Percentiles rank a stretch among this genome's conserved stretches.
Evolutionary conservation across 192 early-diverging fungal species (phyloP).

Genomic region (Allomyces macrogynus): DNA sequence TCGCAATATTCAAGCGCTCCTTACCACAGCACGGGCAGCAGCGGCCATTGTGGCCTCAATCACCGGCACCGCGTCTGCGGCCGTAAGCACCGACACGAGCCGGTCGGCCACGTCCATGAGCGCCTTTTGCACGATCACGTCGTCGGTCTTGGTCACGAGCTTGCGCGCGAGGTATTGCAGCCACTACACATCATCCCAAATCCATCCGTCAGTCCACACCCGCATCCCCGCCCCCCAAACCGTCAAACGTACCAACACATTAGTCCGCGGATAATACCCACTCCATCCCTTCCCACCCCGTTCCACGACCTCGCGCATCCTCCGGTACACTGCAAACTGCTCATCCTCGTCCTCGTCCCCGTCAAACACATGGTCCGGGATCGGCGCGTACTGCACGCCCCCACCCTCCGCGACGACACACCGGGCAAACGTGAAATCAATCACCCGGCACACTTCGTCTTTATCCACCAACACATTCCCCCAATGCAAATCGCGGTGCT

Average conservation of each 20-base stretch:
- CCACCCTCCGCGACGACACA: slow-evolving; percentile 1
- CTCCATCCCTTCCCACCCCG: slow-evolving; percentile 13
- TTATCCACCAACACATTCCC: slow-evolving; percentile 19
- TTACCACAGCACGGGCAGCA: background rate
- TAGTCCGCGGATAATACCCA: slow-evolving; percentile 18
- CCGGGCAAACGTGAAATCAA: slow-evolving; percentile 20
- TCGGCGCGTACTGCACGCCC: slow-evolving; percentile 5
- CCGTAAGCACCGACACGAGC: slow-evolving; percentile 1
- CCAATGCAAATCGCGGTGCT: slow-evolving; percentile 34
- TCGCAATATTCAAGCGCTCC: too few relatives aligned
- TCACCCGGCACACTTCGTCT: slow-evolving; percentile 7
- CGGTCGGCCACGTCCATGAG: slow-evolving; percentile 4
- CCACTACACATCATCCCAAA: slow-evolving; percentile 12
- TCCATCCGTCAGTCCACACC: background rate
- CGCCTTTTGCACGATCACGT: slow-evolving; percentile 1
- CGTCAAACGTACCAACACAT: slow-evolving; percentile 14
- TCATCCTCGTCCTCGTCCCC: slow-evolving; percentile 17
- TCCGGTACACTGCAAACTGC: slow-evolving; percentile 23
- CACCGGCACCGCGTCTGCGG: slow-evolving; percentile 4
- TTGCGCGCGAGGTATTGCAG: slow-evolving; percentile 26
- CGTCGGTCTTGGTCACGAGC: slow-evolving; percentile 9
- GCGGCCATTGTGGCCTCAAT: slow-evolving; percentile 5
- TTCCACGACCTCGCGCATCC: slow-evolving; percentile 13
- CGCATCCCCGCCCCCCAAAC: background rate
- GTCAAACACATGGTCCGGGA: slow-evolving; percentile 18